Evolutionary conservation across 2,329 filamentous ascomycete genomes (phyloP), one percentile per base, ranked within the genome.

Genomic region (Aspergillus hiratsukae): DNA sequence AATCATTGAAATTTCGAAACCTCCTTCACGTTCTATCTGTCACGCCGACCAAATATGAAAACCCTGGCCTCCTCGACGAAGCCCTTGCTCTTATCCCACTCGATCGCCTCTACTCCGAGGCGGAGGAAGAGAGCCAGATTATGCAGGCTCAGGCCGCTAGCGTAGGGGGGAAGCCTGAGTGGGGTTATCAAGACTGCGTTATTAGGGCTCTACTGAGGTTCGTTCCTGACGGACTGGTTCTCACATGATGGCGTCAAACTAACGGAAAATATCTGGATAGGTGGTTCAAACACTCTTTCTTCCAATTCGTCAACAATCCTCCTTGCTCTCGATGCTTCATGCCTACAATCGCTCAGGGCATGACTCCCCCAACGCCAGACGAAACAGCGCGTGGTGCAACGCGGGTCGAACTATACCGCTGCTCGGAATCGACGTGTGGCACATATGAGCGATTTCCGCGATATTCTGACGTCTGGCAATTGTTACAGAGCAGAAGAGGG

Each of bases 161-260:
- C 64, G 86, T 96, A 78, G 90, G 89, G 21, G 85, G 89, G 55
- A 89, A 89, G 72, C 85, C 92, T 1, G 88, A 91, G 78, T 97
- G 93, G 93, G 93, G 92, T 56, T 97, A 97, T 71, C 93, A 97
- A 75, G 94, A 99, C 76, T 99, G 93, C 73, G 91, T 97, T 54
- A 88, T 97, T 69, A 84, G 90, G 63, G 90, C 93, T 58, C 80
- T 97, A 61, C 80, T 97, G 68, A 87, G 86, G 89, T 91, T 79
- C 66, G 85, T 77, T 37, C 4, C 10, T 21, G 11, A 25, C 14
- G 23, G 3, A 21, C 7, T 37, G 27, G 14, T 49, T 41, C 52
- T 37, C 53, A 49, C 55, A 46, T 52, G 53, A 45, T 59, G 45
- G 55, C 53, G 60, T 56, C 56, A 48, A 52, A 28, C 48, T 31